Conservation (phyloP, 257 asterid species). For the Vinca minor region DNA sequence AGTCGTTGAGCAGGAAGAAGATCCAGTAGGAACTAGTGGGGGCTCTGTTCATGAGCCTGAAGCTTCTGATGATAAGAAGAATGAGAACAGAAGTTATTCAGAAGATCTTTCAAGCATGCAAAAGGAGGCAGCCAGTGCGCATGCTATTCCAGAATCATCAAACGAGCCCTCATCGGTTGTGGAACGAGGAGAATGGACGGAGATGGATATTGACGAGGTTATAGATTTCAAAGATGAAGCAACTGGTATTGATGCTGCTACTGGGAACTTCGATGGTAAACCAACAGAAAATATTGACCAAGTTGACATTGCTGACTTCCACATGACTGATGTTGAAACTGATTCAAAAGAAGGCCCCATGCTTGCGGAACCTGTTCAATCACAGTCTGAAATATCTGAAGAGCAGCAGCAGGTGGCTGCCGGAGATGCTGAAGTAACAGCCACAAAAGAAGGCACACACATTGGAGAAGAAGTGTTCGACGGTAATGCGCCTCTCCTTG, state of each 20-base stretch:
- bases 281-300: constrained; percentile 18
- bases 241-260: constrained; percentile 18
- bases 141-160: constrained; percentile 23
- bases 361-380: constrained; percentile 16
- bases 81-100: constrained; percentile 16
- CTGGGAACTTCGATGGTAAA: constrained; percentile 18
- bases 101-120: constrained; percentile 19
- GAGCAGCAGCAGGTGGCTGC: constrained; percentile 9
- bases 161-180: constrained; percentile 20
- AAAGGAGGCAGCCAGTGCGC: constrained; percentile 15
- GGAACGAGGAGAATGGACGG: constrained; percentile 34
- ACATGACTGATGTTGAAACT: constrained; percentile 17
- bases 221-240: constrained; percentile 29
- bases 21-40: constrained; percentile 19
- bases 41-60: constrained; percentile 21
- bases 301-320: constrained; percentile 18
- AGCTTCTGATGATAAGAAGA: constrained; percentile 14
- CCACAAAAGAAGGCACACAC: constrained; percentile 20
- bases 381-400: constrained; percentile 15
- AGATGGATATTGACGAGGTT: constrained; percentile 34
- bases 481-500: constrained; percentile 25
- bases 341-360: constrained; percentile 6
- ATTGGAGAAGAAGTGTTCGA: constrained; percentile 23
- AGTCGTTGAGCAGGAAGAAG: constrained; percentile 20
- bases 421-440: constrained; percentile 12